phyloP scores from a whole-genome alignment of 2,329 filamentous ascomycete genomes.

The Aspergillus puulaauensis region DNA sequence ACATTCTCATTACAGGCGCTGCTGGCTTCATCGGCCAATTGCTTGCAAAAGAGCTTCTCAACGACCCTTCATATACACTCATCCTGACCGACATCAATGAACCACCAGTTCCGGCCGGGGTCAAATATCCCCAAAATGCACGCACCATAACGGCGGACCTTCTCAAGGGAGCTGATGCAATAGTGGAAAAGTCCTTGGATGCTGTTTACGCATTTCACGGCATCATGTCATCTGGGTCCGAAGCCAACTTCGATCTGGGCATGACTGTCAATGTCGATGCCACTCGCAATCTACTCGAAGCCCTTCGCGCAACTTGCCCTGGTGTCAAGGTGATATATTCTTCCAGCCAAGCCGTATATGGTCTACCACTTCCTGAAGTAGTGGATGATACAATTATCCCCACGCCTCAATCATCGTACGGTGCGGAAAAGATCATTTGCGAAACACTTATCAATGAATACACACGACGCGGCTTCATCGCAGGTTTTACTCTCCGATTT shows the following conservation, averaged over 20 bases:
- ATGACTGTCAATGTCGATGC: constrained; percentile 62
- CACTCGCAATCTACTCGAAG: constrained; percentile 55
- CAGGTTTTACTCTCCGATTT: constrained; percentile 59
- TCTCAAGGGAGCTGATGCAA: constrained; percentile 40
- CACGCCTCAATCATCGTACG: constrained; percentile 63
- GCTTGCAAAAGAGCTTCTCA: constrained; percentile 56
- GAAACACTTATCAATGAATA: constrained; percentile 65
- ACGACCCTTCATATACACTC: constrained; percentile 48
- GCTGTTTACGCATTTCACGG: constrained; percentile 64
- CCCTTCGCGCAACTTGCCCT: constrained; percentile 50
- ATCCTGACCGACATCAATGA: constrained; percentile 59
- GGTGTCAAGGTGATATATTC: constrained; percentile 61
- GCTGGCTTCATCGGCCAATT: constrained; percentile 66
- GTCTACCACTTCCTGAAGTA: constrained; percentile 54
- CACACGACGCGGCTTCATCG: constrained; percentile 58
- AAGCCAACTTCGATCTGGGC: constrained; percentile 61
- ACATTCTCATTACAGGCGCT: constrained; percentile 63
- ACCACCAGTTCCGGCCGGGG: constrained; percentile 51
- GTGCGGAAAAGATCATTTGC: constrained; percentile 62
- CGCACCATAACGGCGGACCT: constrained; percentile 55
- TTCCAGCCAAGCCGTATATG: constrained; percentile 64
- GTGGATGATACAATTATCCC: constrained; percentile 55
- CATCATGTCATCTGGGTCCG: constrained; percentile 65
- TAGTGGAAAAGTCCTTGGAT: constrained; percentile 47
- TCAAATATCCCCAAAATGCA: constrained; percentile 52